Evolutionary conservation across 2,329 filamentous ascomycete species (phyloP), one percentile per base, ranked within the genome.

Genomic region (Ophiostoma ips): DNA sequence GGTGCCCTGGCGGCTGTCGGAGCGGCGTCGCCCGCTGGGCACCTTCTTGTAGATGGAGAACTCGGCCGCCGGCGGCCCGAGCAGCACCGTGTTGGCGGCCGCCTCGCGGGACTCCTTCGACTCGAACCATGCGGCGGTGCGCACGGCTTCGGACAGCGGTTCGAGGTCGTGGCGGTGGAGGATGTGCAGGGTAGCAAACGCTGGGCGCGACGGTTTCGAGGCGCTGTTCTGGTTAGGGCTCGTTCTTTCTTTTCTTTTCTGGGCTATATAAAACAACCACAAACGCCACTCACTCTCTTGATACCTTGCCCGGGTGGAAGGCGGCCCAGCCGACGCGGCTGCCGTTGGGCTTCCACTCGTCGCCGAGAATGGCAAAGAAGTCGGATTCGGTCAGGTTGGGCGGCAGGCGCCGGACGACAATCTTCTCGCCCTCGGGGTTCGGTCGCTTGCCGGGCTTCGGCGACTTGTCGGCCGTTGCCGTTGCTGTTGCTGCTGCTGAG

Each of bases 1-100:
- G 3, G 88, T 95, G 49, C 90, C 92, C 63, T 95, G 87, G 13
- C 89, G 81, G 49, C 81, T 79, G 69, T 98, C 92, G 49, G 79
- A 77, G 33, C 87, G 81, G 46, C 78, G 77, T 63, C 73, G n/a
- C 4, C 44, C 77, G 52, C 77, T 78, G 1, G 90, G 87, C 1
- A 87, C 77, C 59, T 89, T 89, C 57, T 87, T 86, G 67, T 89
- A 94, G 1, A 84, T 77, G 16, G 89, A 80, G 59, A 86, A 86
- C 60, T 95, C 89, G 46, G 95, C 71, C 5, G 76, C 75, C 0
- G 92, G 89, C 1, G 84, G 85, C 0, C 85, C 84, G 50, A 92
- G 70, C 2, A 95, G 75, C 24, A 81, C 81, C 1, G 82, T 68
- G 58, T 82, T 86, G 54, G 76, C 81, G 58, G 75, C 79, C 1